Conservation (phyloP, 257 asterid species). For the Verbena officinalis region DNA sequence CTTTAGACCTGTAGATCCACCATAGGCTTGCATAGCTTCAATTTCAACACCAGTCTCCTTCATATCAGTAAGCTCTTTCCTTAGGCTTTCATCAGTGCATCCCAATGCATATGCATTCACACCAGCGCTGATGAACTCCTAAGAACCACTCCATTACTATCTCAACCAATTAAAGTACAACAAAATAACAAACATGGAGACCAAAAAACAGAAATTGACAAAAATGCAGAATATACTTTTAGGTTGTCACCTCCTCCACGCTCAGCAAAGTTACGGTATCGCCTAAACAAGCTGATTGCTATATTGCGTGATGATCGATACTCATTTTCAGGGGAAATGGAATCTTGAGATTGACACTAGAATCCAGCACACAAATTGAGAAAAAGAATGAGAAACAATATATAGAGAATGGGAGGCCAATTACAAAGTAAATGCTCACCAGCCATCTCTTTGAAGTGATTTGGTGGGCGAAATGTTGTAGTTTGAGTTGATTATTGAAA, state of each 20-base stretch:
- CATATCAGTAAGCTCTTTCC: constrained; percentile 74
- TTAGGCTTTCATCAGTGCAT: constrained; percentile 81
- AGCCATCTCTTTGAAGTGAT: constrained; percentile 69
- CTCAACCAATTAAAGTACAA: constrained; percentile 18
- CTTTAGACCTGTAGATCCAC: constrained; percentile 72
- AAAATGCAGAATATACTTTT: constrained; percentile 59
- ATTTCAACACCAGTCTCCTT: constrained; percentile 83
- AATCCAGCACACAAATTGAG: constrained; percentile 10
- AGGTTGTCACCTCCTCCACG: constrained; percentile 99
- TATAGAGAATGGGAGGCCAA: not conserved
- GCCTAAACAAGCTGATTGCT: constrained; percentile 87
- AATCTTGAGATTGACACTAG: constrained; percentile 78
- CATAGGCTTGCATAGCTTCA: constrained; percentile 68
- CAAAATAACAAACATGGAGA: constrained; percentile 1
- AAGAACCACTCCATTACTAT: constrained; percentile 31
- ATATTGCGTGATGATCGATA: constrained; percentile 89
- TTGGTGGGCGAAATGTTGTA: constrained; percentile 48
- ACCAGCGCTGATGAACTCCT: constrained; percentile 96
- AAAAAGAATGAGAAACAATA: not conserved
- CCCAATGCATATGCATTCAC: constrained; percentile 95
- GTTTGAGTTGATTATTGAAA: constrained; percentile 42
- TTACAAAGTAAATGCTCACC: constrained; percentile 42
- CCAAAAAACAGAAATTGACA: not conserved
- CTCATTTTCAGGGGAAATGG: constrained; percentile 76
- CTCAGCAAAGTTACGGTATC: constrained; percentile 76